Evolutionary conservation across 352 stramenopile genomes (phyloP), one percentile per base, ranked within the genome.

Genomic region (Pythium biforme): DNA sequence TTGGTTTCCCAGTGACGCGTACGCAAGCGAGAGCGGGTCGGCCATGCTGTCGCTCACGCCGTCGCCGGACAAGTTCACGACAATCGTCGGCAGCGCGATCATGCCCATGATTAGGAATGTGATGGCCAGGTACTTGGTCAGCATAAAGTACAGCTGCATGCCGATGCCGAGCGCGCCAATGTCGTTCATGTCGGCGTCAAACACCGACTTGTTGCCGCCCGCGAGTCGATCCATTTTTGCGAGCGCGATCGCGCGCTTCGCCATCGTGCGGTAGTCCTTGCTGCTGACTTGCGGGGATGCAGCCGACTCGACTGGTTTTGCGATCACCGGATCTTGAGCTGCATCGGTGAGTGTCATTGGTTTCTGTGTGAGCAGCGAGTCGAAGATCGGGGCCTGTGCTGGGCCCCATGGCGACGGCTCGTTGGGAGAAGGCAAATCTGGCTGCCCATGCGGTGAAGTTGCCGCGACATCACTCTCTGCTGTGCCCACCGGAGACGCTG

Each of bases 101-200:
- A 90, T 59, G n/a, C 82, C 82, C 80, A 92, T 91, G 34, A 72
- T n/a, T 14, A 89, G 34, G 52, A 94, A 90, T 4, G 70, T 66
- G 20, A 83, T 66, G 34, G 65, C 68, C 49, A 89, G 49, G 56
- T 90, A 88, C 73, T 92, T 89, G 52, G 81, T 86, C 25, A 94
- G 61, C 69, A 92, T 81, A 37, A 94, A 94, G 51, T 92, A 94
- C 7, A 94, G 72, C 69, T 89, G 75, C 68, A 94, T 75, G 14
- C 83, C 86, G 46, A 94, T 91, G n/a, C 85, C 85, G 27, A 94
- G 62, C n/a, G 75, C 76, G 22, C 78, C 83, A 43, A 94, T 92
- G 64, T 89, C 80, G 45, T 55, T 66, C 78, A 92, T 88, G 2
- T 76, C 65, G 39, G 74, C 77, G 31, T 88, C 68, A 20, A 88